phyloP scores from a whole-genome alignment of 164 flowering plant species.

The Liquidambar formosana region DNA sequence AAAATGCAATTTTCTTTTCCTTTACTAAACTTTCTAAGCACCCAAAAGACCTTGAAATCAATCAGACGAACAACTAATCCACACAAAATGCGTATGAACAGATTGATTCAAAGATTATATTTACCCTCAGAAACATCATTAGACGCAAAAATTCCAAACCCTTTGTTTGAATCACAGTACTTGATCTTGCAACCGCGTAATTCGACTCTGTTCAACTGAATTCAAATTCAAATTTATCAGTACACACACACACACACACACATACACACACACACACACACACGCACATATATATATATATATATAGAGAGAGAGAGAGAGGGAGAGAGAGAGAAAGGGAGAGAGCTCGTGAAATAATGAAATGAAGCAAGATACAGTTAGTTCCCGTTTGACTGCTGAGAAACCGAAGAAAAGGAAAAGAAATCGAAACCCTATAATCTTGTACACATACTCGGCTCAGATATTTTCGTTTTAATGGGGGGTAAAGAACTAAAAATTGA shows the following conservation, averaged over 20 bases:
- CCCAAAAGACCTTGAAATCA: not conserved
- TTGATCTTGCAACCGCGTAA: slow-evolving; percentile 81
- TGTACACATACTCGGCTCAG: not conserved
- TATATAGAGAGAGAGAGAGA: too few species aligned
- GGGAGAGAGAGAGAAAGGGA: too few species aligned
- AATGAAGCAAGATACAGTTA: not conserved
- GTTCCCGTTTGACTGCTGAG: not conserved
- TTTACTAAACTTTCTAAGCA: not conserved
- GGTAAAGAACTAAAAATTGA: not conserved
- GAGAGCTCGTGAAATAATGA: not conserved
- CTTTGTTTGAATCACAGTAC: slow-evolving; percentile 63
- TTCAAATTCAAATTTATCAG: slow-evolving; percentile 5
- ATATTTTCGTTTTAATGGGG: not conserved
- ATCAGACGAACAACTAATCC: not conserved
- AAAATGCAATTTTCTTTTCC: not conserved
- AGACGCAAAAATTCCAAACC: slow-evolving; percentile 69
- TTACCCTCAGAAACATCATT: slow-evolving; percentile 47
- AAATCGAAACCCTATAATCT: not conserved
- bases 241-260: not conserved
- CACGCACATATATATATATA: not conserved
- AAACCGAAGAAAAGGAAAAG: not conserved
- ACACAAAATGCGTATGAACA: not conserved
- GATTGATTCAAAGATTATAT: not conserved
- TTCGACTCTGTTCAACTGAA: slow-evolving; percentile 70
- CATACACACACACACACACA: not conserved